Evolutionary conservation across 2,329 filamentous ascomycete genomes (phyloP).

Genomic region (Emmonsia crescens): DNA sequence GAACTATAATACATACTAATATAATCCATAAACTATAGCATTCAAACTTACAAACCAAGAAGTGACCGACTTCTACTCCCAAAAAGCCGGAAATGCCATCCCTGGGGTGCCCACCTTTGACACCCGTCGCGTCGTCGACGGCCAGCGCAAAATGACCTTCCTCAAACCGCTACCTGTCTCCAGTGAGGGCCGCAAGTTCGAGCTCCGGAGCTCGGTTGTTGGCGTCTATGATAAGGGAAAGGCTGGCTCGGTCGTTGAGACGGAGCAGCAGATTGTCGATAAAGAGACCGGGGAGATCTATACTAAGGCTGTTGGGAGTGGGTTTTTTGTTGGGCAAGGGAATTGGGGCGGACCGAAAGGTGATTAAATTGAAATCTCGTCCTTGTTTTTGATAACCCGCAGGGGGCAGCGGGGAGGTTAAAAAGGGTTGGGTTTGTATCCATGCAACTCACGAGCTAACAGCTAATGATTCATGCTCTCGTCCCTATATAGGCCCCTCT

Average conservation of each 20-base stretch:
- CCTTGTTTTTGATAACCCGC: neutral
- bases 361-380: conserved; percentile 18
- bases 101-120: conserved; percentile 69
- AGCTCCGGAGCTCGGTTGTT: conserved; percentile 64
- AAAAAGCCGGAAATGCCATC: conserved; percentile 55
- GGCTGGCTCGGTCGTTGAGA: conserved; percentile 69
- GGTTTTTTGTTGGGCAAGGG: conserved; percentile 73
- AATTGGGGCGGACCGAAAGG: conserved; percentile 85
- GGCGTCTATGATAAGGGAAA: conserved; percentile 88
- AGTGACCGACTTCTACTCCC: conserved; percentile 73
- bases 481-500: conserved; percentile 44
- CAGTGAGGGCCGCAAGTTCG: conserved; percentile 62
- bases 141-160: conserved; percentile 70
- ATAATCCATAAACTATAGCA: conserved; percentile 29
- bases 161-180: conserved; percentile 63
- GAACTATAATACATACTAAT: neutral
- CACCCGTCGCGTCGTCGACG: conserved; percentile 63
- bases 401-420: neutral
- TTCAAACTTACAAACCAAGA: conserved; percentile 71
- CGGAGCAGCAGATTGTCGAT: conserved; percentile 66
- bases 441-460: neutral
- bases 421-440: neutral
- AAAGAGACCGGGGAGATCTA: conserved; percentile 59
- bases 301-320: conserved; percentile 55
- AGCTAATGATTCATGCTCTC: conserved; percentile 2